Percentiles rank a stretch among this genome's conserved stretches.
Conservation (phyloP, 2,329 filamentous ascomycete species). For the Xylariaceae sp. region DNA sequence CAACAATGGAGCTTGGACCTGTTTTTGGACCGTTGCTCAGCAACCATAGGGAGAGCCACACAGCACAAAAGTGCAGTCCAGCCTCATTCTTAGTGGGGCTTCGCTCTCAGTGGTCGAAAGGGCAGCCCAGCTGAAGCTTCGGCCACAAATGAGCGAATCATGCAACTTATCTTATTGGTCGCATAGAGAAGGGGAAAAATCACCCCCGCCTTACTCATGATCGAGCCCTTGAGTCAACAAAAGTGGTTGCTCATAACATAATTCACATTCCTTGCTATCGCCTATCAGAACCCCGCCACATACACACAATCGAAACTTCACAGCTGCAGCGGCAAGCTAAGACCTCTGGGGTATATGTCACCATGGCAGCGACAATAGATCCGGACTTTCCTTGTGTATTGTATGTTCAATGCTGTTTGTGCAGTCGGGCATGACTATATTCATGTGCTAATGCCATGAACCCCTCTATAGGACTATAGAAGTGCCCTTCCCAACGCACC, state of each 20-base stretch:
- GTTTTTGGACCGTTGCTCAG: conserved; percentile 37
- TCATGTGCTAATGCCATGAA: conserved; percentile 31
- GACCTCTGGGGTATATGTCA: conserved; percentile 16
- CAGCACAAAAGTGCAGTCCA: too few species aligned
- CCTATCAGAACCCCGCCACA: not conserved
- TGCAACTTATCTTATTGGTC: too few species aligned
- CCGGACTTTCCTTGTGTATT: conserved; percentile 66
- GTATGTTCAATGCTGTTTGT: conserved; percentile 50
- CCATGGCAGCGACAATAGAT: conserved; percentile 50
- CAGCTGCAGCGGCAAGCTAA: not conserved
- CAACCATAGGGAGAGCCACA: conserved; percentile 28
- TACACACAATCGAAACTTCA: not conserved
- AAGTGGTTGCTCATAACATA: conserved; percentile 27
- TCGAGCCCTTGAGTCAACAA: not conserved
- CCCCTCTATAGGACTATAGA: conserved; percentile 65
- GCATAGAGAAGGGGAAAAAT: too few species aligned
- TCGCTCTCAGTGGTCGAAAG: too few species aligned
- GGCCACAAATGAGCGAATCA: too few species aligned
- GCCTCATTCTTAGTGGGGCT: too few species aligned
- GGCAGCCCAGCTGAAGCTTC: too few species aligned
- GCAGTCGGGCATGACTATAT: conserved; percentile 11
- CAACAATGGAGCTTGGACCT: conserved; percentile 15
- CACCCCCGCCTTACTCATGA: not conserved
- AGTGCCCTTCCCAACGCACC: conserved; percentile 80
- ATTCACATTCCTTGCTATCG: conserved; percentile 24